These are phyloP conservation scores for Adansonia rubrostipa DNA, from an alignment of 441 rosid species.

Conservation along the genomic window DNA sequence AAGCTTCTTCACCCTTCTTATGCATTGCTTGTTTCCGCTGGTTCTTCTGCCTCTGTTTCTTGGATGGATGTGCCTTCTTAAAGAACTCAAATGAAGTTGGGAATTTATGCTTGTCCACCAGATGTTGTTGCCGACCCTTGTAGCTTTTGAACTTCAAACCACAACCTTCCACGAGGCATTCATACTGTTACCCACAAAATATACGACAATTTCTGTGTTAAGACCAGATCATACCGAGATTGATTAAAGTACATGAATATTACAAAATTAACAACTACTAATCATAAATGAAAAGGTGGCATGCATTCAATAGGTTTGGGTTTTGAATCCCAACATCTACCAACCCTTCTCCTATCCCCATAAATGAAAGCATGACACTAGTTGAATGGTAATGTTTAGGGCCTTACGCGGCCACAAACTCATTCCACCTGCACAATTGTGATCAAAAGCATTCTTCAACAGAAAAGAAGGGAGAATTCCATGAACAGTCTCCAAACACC, in stretches of 20 bases:
- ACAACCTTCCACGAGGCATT: conserved; percentile 94
- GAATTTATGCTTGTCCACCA: conserved; percentile 89
- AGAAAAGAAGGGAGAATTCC: neutral
- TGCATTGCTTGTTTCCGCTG: conserved; percentile 44
- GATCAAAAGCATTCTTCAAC: neutral
- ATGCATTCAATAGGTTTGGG: no score
- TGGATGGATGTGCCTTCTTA: conserved; percentile 70
- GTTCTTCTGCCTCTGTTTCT: conserved; percentile 73
- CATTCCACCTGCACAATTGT: neutral
- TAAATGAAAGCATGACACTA: neutral
- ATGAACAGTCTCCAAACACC: conserved; percentile 5
- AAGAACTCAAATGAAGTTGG: conserved; percentile 85
- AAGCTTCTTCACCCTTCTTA: conserved; percentile 40
- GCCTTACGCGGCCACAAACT: neutral
- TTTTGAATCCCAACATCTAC: no score
- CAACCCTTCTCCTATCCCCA: no score
- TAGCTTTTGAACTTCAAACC: conserved; percentile 75
- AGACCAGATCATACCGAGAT: neutral
- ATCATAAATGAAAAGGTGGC: no score
- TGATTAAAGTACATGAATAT: neutral
- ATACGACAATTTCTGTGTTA: conserved; percentile 6
- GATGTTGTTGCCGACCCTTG: conserved; percentile 80
- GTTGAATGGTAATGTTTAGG: neutral
- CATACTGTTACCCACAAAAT: conserved; percentile 56
- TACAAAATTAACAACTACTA: conserved; percentile 3